Percentiles rank a stretch among this genome's conserved stretches.
Evolutionary conservation across 176 grass and related monocot species (phyloP).

Genomic region (Urochloa ruziziensis): DNA sequence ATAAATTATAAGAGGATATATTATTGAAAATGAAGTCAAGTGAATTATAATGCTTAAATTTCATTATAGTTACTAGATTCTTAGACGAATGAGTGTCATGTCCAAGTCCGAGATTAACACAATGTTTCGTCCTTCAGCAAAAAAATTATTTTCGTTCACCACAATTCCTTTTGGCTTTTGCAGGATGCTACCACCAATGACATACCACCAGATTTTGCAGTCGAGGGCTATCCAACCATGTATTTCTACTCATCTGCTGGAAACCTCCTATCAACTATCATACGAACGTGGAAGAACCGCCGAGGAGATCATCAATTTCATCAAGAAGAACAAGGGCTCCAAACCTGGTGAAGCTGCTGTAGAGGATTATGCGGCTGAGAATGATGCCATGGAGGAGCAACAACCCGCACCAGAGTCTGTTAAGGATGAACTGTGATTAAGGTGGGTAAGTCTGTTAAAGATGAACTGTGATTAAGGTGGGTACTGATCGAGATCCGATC

Average conservation of each 20-base stretch:
- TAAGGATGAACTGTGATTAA: slow-evolving; percentile 68
- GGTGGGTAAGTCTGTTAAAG: no score
- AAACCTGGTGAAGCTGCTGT: slow-evolving; percentile 7
- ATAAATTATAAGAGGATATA: background rate
- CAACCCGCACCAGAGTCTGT: slow-evolving; percentile 12
- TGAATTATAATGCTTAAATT: no score
- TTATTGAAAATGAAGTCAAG: no score
- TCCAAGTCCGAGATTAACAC: no score
- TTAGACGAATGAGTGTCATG: no score
- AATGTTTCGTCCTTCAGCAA: background rate
- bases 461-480: slow-evolving; percentile 61
- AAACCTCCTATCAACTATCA: slow-evolving; percentile 20
- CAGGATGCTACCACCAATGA: slow-evolving; percentile 61
- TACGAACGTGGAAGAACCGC: slow-evolving; percentile 47
- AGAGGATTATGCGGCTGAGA: background rate
- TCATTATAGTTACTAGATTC: no score
- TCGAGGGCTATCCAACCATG: slow-evolving; percentile 51
- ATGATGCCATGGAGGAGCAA: background rate
- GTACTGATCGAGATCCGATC: background rate
- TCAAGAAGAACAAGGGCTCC: slow-evolving; percentile 53
- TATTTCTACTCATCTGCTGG: slow-evolving; percentile 53
- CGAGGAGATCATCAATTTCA: slow-evolving; percentile 50
- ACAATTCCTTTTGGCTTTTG: slow-evolving; percentile 4
- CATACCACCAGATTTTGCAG: slow-evolving; percentile 38
- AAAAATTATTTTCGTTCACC: no score